Percentiles rank a stretch among this genome's conserved stretches.
Conservation (phyloP, 129 eudicot genomes). For the Ambrosia trifida region DNA sequence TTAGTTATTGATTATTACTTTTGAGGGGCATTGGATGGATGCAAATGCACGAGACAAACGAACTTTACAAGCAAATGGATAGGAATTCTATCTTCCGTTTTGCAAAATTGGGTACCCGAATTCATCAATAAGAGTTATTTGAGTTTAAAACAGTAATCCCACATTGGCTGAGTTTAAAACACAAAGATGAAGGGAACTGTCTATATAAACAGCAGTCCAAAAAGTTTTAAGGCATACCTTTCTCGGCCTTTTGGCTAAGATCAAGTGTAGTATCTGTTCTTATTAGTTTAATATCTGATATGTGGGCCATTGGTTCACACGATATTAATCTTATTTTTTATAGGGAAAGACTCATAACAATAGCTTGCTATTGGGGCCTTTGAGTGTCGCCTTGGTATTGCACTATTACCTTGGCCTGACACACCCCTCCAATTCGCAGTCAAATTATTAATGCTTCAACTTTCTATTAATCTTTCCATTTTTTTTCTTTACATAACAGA, state of each 20-base stretch:
- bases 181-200: neutral
- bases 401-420: constrained; percentile 23
- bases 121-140: neutral
- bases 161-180: neutral
- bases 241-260: constrained; percentile 91
- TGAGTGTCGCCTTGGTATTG: constrained; percentile 16
- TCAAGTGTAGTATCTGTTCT: constrained; percentile 90
- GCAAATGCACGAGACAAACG: neutral
- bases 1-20: neutral
- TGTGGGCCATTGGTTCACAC: constrained; percentile 25
- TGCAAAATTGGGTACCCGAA: neutral
- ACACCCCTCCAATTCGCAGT: neutral
- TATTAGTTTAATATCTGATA: constrained; percentile 40
- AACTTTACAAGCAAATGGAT: neutral
- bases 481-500: constrained; percentile 78
- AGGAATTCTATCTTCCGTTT: neutral
- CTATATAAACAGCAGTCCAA: neutral
- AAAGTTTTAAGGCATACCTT: constrained; percentile 47
- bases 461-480: constrained; percentile 18
- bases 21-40: constrained; percentile 7
- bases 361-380: constrained; percentile 23
- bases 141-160: neutral
- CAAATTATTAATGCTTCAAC: neutral
- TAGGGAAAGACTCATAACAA: constrained; percentile 9
- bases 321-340: constrained; percentile 25